These are phyloP conservation scores for Betula pendula DNA, from an alignment of 306 rosid genomes.

Conservation along the genomic window DNA sequence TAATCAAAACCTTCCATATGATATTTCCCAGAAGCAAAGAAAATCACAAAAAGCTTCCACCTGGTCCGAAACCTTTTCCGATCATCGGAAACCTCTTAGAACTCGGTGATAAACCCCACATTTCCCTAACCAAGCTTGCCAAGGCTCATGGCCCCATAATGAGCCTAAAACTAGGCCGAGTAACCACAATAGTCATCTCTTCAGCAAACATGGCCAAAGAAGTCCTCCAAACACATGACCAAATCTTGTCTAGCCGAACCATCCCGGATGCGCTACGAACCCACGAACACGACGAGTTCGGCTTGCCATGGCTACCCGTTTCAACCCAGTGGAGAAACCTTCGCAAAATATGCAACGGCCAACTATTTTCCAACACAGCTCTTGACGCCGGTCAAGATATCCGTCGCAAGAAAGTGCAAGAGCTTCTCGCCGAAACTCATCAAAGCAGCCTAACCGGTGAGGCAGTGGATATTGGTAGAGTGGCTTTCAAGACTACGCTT, in stretches of 20 bases:
- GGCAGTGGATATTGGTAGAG: conserved; percentile 16
- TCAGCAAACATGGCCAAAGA: conserved; percentile 39
- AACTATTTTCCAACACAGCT: conserved; percentile 36
- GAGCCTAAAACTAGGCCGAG: conserved; percentile 43
- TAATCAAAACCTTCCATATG: conserved; percentile 17
- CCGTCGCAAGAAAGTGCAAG: conserved; percentile 20
- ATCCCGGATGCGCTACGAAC: conserved; percentile 26
- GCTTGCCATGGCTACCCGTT: conserved; percentile 39
- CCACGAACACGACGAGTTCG: conserved; percentile 23
- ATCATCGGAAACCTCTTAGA: conserved; percentile 54
- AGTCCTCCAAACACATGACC: conserved; percentile 51
- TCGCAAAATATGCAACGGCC: conserved; percentile 34
- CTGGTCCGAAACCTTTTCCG: conserved; percentile 45
- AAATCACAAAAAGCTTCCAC: conserved; percentile 36
- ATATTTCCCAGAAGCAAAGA: not conserved
- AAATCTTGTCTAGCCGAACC: conserved; percentile 36
- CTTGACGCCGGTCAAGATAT: conserved; percentile 33
- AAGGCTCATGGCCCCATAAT: conserved; percentile 49
- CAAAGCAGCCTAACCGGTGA: not conserved
- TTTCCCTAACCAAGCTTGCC: conserved; percentile 39
- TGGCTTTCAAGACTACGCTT: conserved; percentile 11
- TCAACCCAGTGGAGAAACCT: conserved; percentile 43
- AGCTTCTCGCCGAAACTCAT: not conserved
- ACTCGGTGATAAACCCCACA: conserved; percentile 51
- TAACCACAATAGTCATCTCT: conserved; percentile 47